Base-by-base conservation (phyloP, 1,284 basidiomycete species). In the Leccinum cinnamomeum region DNA sequence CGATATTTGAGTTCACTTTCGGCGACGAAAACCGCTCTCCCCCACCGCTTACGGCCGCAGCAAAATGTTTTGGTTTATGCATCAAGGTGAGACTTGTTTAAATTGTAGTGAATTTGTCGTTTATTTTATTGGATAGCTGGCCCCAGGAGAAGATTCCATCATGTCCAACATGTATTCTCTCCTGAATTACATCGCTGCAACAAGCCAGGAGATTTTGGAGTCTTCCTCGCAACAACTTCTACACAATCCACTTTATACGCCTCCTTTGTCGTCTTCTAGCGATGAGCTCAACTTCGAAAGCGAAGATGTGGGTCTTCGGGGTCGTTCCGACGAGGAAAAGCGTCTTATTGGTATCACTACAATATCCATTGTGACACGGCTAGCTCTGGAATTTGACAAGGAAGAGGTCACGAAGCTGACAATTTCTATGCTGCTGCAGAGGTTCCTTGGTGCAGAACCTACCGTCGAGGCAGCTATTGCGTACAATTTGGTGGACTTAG, bases 81-180 rank as follows among this genome's bases (percentile, higher is more conserved):
- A 91, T 98, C 64, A 89, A 90, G 76, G 92, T 91, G 67, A 77
- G 71, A 3, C 8, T 44, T 16, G 48, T 39, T 35, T 46, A n/a
- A 20, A 44, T 37, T 20, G 10, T 41, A 18, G 48, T 35, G 28
- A 51, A 25, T 60, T 4, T 14, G 57, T 59, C n/a, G 60, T 35
- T 53, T 23, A 61, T 60, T 61, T 25, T n/a, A 30, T 44, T 25
- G 62, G 61, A 56, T 65, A 94, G 91, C 80, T 94, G 60, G 88
- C 92, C 12, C 90, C 92, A 7, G 92, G 92, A 59, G 93, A 97
- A 68, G 95, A 97, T 73, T 84, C 96, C 54, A 85, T 95, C 69
- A 90, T 96, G 83, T 97, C 95, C 3, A 95, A 95, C 68, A 92
- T 97, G 86, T 98, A 98, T 76, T 96, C 95, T 8, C 83, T 98